A percentile compares a stretch with the other conserved stretches of the same genome.
Evolutionary conservation across 345 rosid genomes (phyloP).

Genomic region (Cardiospermum halicacabum): DNA sequence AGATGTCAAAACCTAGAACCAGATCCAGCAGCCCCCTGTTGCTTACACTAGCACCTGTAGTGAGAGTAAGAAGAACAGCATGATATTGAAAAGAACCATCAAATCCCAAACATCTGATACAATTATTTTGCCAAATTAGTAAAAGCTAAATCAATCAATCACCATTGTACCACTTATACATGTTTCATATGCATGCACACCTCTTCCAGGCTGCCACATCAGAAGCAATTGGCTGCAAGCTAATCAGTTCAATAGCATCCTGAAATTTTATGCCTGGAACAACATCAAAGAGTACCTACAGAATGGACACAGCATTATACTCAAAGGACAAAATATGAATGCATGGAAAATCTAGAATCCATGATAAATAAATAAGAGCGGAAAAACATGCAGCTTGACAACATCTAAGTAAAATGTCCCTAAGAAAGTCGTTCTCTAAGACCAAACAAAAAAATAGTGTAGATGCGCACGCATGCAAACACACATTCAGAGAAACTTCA

Average conservation of each 20-base stretch:
- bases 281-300: slow-evolving; percentile 88
- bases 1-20: slow-evolving; percentile 3
- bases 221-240: slow-evolving; percentile 91
- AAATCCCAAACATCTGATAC: no score
- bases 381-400: background rate
- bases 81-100: slow-evolving; percentile 2
- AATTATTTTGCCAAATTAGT: background rate
- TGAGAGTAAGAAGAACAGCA: background rate
- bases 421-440: no score
- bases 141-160: slow-evolving; percentile 2
- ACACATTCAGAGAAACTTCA: background rate
- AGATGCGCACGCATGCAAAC: background rate
- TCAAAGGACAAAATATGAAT: background rate
- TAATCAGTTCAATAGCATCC: slow-evolving; percentile 87
- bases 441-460: background rate
- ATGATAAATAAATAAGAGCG: slow-evolving; percentile 2
- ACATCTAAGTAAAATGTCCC: background rate
- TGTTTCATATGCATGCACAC: slow-evolving; percentile 28
- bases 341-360: slow-evolving; percentile 6
- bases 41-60: background rate
- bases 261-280: slow-evolving; percentile 81
- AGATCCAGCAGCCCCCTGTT: background rate
- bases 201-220: slow-evolving; percentile 75
- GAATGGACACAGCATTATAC: slow-evolving; percentile 18
- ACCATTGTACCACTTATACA: slow-evolving; percentile 1